Evolutionary conservation across 2,329 filamentous ascomycete species (phyloP), one percentile per base, ranked within the genome.

Genomic region (Cryphonectria naterciae): DNA sequence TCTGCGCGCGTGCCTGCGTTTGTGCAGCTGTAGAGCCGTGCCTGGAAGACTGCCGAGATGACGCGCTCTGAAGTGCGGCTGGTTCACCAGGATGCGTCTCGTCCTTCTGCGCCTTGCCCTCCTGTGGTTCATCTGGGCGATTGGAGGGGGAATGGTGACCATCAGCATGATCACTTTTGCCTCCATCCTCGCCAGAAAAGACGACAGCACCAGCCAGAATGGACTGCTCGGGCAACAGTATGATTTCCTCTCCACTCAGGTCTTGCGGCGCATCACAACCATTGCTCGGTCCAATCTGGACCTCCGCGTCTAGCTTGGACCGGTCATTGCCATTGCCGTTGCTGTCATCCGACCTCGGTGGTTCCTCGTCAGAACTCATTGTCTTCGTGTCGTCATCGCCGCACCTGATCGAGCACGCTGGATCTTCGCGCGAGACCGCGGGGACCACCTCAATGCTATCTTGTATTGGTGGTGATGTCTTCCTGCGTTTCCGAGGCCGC

Each of bases 401-500:
- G 46, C 41, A 63, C 25, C 67, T 67, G 7, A 28, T 28, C 28
- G 58, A 28, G 28, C 8, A 32, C n/a, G 67, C 52, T 10, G 63
- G 4, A 22, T 60, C 67, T 41, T 10, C 39, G 13, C 43, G 22
- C 46, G 28, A 3, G 13, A 46, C 67, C n/a, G 58, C 32, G 15
- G 65, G 46, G 17, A 43, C 64, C 35, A 73, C 71, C 64, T 73
- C 69, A 49, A 73, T 71, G 66, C 62, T 73, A 10, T 73, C 71
- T 15, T 68, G 56, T 17, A 73, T 61, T 35, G 70, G 64, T 19
- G 71, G 35, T 10, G 60, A 68, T 49, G 43, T 66, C 52, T 70
- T 71, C 49, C 67, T 73, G 37, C 68, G 77, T 43, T 75, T 77
- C 63, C 74, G 76, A n/a, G 75, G 73, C 54, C 77, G 74, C 43